A percentile compares a stretch with the other conserved stretches of the same genome.
phyloP scores from a whole-genome alignment of 352 stramenopile species.

The Blastocystis sp. region DNA sequence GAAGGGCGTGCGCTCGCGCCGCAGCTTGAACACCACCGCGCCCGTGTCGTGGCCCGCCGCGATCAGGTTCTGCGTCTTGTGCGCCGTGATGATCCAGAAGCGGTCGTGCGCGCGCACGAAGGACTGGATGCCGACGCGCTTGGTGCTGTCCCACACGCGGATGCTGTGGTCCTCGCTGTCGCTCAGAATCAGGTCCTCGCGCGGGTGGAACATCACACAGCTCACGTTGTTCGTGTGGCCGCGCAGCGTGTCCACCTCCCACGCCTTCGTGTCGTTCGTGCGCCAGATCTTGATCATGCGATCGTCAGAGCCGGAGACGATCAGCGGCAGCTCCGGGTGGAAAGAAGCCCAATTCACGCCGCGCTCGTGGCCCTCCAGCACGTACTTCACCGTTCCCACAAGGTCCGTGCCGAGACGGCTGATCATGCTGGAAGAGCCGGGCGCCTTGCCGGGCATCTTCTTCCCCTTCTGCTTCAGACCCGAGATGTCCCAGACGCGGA shows the following conservation, averaged over 20 bases:
- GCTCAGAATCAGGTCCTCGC: constrained; percentile 95
- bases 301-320: constrained; percentile 96
- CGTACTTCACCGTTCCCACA: constrained; percentile 99
- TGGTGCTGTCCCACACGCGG: constrained; percentile 96
- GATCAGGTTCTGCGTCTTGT: constrained; percentile 93
- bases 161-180: constrained; percentile 98
- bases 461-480: constrained; percentile 85
- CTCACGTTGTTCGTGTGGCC: constrained; percentile 99
- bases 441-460: constrained; percentile 5
- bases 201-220: constrained; percentile 97
- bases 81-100: constrained; percentile 94
- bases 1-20: constrained; percentile 91
- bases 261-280: constrained; percentile 98
- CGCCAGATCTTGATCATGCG: constrained; percentile 97
- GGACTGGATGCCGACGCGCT: constrained; percentile 95
- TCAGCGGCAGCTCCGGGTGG: constrained; percentile 87
- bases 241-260: constrained; percentile 99
- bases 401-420: constrained; percentile 83
- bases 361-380: constrained; percentile 96
- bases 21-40: constrained; percentile 99
- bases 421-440: background rate
- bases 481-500: constrained; percentile 97
- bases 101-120: constrained; percentile 96
- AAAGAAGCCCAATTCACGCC: constrained; percentile 99
- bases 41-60: constrained; percentile 97